phyloP scores from a whole-genome alignment of 768 basidiomycete species.

The Amanita fuliginea region DNA sequence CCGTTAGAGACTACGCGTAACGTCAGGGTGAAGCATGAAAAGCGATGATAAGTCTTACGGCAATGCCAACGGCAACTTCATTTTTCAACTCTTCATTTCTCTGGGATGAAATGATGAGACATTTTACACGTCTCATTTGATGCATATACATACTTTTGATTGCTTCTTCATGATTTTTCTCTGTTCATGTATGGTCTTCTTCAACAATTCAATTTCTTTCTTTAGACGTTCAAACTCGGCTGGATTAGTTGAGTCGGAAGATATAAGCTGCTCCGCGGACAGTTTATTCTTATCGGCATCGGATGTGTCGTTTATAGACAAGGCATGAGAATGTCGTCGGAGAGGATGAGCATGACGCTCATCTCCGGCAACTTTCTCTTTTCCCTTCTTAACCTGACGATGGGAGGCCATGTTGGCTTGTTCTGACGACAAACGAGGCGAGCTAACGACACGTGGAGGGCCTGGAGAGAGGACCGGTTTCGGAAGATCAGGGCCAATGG shows the following conservation, averaged over 20 bases:
- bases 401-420: constrained; percentile 2
- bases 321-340: constrained; percentile 7
- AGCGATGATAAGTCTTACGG: background rate
- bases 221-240: constrained; percentile 45
- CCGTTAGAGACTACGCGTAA: background rate
- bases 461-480: background rate
- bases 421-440: background rate
- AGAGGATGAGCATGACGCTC: constrained; percentile 6
- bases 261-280: constrained; percentile 11
- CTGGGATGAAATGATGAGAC: constrained; percentile 18
- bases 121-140: background rate
- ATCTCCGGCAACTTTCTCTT: background rate
- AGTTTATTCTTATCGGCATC: constrained; percentile 9
- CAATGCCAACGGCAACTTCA: constrained; percentile 21
- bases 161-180: constrained; percentile 46
- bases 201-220: constrained; percentile 45
- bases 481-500: background rate
- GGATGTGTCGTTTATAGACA: constrained; percentile 3
- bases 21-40: background rate
- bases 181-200: constrained; percentile 32
- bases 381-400: constrained; percentile 1
- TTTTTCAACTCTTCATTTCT: constrained; percentile 40
- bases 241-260: constrained; percentile 25
- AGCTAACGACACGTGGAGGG: background rate
- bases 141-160: constrained; percentile 31